Evolutionary conservation across 441 rosid species (phyloP).

Genomic region (Erysimum cheiri): DNA sequence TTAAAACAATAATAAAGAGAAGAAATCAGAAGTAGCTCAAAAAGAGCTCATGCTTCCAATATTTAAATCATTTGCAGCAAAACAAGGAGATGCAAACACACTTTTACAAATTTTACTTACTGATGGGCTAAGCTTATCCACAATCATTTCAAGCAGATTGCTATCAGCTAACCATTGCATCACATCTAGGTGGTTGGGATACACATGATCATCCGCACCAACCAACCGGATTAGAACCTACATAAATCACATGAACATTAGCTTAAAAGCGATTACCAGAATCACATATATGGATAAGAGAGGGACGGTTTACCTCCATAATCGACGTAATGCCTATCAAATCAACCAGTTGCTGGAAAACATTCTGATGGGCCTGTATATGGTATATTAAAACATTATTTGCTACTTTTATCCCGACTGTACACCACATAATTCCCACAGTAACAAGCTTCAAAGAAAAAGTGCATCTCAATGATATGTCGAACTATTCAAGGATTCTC

Average conservation of each 20-base stretch:
- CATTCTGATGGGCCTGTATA: conserved; percentile 85
- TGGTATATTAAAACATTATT: conserved; percentile 28
- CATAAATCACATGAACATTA: conserved; percentile 29
- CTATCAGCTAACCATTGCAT: conserved; percentile 99
- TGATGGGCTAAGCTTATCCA: conserved; percentile 87
- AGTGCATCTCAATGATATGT: not conserved
- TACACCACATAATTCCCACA: conserved; percentile 25
- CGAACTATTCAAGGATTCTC: conserved; percentile 15
- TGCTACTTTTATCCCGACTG: conserved; percentile 9
- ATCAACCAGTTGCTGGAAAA: conserved; percentile 83
- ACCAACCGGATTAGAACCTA: conserved; percentile 94
- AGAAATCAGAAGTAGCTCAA: conserved; percentile 13
- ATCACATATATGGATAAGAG: conserved; percentile 18
- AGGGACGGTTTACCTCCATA: conserved; percentile 74
- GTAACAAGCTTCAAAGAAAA: conserved; percentile 27
- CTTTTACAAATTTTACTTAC: conserved; percentile 56
- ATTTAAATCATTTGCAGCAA: not conserved
- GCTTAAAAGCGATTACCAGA: conserved; percentile 20
- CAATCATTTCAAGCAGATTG: conserved; percentile 93
- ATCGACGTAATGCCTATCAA: conserved; percentile 95
- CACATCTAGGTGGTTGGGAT: conserved; percentile 94
- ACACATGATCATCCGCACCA: conserved; percentile 96
- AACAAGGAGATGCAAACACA: conserved; percentile 15
- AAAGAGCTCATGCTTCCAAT: conserved; percentile 9
- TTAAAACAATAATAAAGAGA: not conserved